phyloP scores from a whole-genome alignment of 2,329 filamentous ascomycete species.

The Beauveria rudraprayagi region DNA sequence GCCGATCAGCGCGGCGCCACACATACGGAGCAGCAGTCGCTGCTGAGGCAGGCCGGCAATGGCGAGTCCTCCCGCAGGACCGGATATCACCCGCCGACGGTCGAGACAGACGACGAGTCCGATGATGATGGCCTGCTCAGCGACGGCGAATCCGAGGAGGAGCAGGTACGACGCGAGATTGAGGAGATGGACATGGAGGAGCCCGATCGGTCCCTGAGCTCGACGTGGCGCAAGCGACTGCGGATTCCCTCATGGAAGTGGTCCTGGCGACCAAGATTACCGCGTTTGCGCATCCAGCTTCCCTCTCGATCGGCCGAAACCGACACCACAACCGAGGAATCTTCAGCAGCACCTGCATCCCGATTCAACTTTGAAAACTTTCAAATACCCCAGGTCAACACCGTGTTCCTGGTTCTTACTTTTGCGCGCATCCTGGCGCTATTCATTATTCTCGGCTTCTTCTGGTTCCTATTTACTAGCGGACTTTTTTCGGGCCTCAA shows the following conservation, averaged over 20 bases:
- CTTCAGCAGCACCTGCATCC: neutral
- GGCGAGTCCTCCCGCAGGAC: constrained; percentile 35
- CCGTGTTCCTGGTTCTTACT: constrained; percentile 46
- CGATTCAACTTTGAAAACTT: constrained; percentile 1
- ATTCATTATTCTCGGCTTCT: constrained; percentile 63
- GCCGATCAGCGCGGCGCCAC: constrained; percentile 54
- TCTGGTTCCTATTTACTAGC: constrained; percentile 81
- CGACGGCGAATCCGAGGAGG: constrained; percentile 47
- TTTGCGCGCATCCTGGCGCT: constrained; percentile 68
- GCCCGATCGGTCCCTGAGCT: constrained; percentile 37
- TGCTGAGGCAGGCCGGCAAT: constrained; percentile 51
- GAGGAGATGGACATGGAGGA: constrained; percentile 85
- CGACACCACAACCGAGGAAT: neutral
- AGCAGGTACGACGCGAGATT: constrained; percentile 69
- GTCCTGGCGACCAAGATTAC: constrained; percentile 46
- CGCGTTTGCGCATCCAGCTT: constrained; percentile 42
- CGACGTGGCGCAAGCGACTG: constrained; percentile 48
- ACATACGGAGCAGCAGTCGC: constrained; percentile 69
- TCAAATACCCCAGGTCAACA: constrained; percentile 31
- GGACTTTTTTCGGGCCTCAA: constrained; percentile 67
- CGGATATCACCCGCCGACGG: constrained; percentile 72
- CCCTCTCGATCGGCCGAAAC: constrained; percentile 28
- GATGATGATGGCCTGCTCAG: constrained; percentile 39
- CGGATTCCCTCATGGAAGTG: constrained; percentile 48
- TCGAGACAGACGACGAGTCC: constrained; percentile 65